Percentiles rank a stretch among this genome's conserved stretches.
These are phyloP conservation scores for Wickerhamiella dianesei DNA, from an alignment of 805 yeast species.

Conservation along the genomic window DNA sequence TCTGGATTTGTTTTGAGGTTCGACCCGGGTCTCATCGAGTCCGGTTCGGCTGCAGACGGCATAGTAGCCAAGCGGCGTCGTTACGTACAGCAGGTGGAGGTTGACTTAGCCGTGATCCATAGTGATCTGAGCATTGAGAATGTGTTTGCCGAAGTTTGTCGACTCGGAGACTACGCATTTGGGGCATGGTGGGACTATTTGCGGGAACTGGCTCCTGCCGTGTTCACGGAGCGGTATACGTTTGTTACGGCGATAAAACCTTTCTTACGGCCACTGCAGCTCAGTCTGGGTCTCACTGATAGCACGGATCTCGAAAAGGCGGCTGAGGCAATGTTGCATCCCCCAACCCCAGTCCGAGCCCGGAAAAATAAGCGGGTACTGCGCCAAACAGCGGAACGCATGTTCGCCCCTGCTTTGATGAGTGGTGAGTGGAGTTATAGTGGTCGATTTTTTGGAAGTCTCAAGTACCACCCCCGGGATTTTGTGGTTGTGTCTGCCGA, in stretches of 20 bases:
- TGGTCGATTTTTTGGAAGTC: neutral
- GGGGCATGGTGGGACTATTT: neutral
- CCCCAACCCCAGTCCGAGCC: neutral
- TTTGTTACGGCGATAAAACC: neutral
- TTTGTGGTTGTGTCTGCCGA: slow-evolving; percentile 2
- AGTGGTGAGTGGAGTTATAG: too few relatives aligned
- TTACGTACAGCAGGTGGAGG: slow-evolving; percentile 3
- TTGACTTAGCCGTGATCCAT: slow-evolving; percentile 2
- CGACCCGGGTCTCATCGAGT: slow-evolving; percentile 2
- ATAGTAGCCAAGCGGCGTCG: slow-evolving; percentile 2
- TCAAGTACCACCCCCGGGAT: neutral
- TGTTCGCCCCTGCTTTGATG: too few relatives aligned
- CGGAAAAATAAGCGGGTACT: neutral
- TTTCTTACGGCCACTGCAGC: slow-evolving; percentile 1
- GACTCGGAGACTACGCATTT: slow-evolving; percentile 12
- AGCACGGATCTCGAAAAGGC: neutral
- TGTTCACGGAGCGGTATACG: slow-evolving; percentile 1
- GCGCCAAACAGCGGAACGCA: neutral
- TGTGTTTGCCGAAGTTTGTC: slow-evolving; percentile 2
- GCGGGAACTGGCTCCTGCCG: slow-evolving; percentile 6
- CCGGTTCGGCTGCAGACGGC: neutral
- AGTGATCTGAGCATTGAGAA: neutral
- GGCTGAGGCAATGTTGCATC: neutral
- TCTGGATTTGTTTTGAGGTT: slow-evolving; percentile 1
- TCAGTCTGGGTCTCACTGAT: neutral